Evolutionary conservation across 163 green algal species (phyloP).

Genomic region (Prototheca wickerhamii): DNA sequence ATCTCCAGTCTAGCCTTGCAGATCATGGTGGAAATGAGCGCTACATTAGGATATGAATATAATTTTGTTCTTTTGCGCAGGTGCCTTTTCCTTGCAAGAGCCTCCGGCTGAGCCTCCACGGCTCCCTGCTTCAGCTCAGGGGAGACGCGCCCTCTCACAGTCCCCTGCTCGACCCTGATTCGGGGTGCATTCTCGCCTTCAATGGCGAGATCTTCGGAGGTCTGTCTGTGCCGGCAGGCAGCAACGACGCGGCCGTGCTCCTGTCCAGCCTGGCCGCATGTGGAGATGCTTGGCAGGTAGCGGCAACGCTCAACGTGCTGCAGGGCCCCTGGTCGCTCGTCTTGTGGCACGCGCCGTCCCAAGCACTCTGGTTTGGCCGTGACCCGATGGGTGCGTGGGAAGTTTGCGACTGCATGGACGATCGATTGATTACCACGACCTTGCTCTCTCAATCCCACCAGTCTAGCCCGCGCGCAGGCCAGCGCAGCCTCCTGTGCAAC

Average conservation of each 20-base stretch:
- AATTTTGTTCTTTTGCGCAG: too few species aligned
- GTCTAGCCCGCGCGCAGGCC: too few species aligned
- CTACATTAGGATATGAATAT: too few species aligned
- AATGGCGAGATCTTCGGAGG: constrained; percentile 74
- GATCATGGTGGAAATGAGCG: too few species aligned
- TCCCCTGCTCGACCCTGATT: constrained; percentile 11
- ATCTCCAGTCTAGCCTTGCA: too few species aligned
- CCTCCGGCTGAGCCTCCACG: background rate
- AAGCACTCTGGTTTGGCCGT: constrained; percentile 61
- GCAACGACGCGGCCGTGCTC: constrained; percentile 36
- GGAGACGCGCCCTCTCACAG: constrained; percentile 9
- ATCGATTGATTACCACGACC: too few species aligned
- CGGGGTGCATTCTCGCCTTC: constrained; percentile 55
- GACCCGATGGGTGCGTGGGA: constrained; percentile 54
- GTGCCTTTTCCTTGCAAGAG: too few species aligned
- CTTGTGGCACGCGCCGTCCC: constrained; percentile 50
- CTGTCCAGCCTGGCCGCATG: constrained; percentile 17
- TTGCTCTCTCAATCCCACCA: too few species aligned
- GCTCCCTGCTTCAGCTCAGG: constrained; percentile 67
- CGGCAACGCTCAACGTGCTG: constrained; percentile 33
- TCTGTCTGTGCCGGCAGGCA: constrained; percentile 31
- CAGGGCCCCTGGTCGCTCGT: constrained; percentile 65
- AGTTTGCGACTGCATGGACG: constrained; percentile 7
- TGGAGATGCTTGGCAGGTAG: constrained; percentile 5
- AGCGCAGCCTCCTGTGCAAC: too few species aligned